A percentile compares a stretch with the other conserved stretches of the same genome.
These are phyloP conservation scores for Hymenoscyphus repandus DNA, from an alignment of 2,329 filamentous ascomycete genomes.

Conservation along the genomic window DNA sequence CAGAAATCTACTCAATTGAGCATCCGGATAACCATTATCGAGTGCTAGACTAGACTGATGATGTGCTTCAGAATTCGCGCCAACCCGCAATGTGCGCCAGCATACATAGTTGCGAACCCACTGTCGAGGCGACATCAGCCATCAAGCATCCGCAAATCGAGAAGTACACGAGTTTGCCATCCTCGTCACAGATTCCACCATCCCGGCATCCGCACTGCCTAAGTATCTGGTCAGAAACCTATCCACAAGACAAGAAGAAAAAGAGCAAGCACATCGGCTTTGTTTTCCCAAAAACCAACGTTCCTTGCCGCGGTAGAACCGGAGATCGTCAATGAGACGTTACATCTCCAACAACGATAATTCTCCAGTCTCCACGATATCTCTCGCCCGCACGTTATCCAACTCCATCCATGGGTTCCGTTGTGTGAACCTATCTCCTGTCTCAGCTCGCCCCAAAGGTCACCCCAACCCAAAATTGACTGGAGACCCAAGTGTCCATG, in stretches of 20 bases:
- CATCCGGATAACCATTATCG: too few relatives aligned
- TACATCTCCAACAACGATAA: constrained; percentile 19
- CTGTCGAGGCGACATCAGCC: too few relatives aligned
- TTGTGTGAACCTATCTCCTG: not conserved
- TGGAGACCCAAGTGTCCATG: not conserved
- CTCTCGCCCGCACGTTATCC: not conserved
- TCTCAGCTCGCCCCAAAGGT: not conserved
- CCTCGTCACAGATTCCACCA: too few relatives aligned
- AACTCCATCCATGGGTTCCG: not conserved
- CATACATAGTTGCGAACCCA: too few relatives aligned
- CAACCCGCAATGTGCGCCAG: too few relatives aligned
- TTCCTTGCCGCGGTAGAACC: constrained; percentile 8
- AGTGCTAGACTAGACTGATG: too few relatives aligned
- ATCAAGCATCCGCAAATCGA: not conserved
- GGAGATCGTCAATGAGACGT: constrained; percentile 22
- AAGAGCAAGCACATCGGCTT: not conserved
- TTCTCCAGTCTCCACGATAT: constrained; percentile 8
- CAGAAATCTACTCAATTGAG: too few relatives aligned
- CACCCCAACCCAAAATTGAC: not conserved
- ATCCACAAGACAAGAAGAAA: not conserved
- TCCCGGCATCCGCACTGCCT: too few relatives aligned
- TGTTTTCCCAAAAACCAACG: not conserved
- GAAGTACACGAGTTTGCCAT: not conserved
- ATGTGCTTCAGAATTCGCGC: too few relatives aligned
- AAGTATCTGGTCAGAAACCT: too few relatives aligned